Percentiles rank a stretch among this genome's conserved stretches.
phyloP scores from a whole-genome alignment of 805 yeast genomes.

The Metschnikowia lochheadii region DNA sequence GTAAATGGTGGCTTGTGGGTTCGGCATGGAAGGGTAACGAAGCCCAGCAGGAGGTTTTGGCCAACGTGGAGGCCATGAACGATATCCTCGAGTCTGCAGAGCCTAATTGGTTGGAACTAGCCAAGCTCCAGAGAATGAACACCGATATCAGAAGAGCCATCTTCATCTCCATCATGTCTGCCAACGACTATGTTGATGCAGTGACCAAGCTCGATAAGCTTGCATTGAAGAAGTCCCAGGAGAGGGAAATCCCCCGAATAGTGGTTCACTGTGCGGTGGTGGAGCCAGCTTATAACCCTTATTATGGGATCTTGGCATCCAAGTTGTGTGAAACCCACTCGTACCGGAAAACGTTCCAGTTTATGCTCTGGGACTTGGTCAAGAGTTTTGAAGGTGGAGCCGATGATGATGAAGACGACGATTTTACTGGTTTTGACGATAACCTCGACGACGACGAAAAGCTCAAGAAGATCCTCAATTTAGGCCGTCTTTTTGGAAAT shows the following conservation, averaged over 20 bases:
- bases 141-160: constrained; percentile 93
- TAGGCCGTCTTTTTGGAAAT: constrained; percentile 78
- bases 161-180: constrained; percentile 91
- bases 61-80: constrained; percentile 45
- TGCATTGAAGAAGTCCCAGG: constrained; percentile 71
- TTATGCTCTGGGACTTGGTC: constrained; percentile 81
- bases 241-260: constrained; percentile 82
- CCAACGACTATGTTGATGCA: constrained; percentile 87
- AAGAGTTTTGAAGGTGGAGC: constrained; percentile 57
- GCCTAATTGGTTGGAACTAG: constrained; percentile 87
- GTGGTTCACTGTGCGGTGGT: constrained; percentile 79
- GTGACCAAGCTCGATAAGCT: constrained; percentile 76
- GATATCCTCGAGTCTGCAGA: constrained; percentile 65
- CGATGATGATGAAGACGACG: constrained; percentile 40
- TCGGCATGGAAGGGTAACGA: constrained; percentile 89
- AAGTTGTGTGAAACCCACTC: constrained; percentile 73
- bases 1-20: constrained; percentile 99
- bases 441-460: constrained; percentile 50
- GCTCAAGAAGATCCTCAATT: constrained; percentile 58
- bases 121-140: constrained; percentile 85
- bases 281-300: constrained; percentile 85
- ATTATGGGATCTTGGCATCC: constrained; percentile 74
- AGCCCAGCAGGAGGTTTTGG: constrained; percentile 17
- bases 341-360: constrained; percentile 80
- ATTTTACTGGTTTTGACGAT: constrained; percentile 32